Base-by-base conservation (phyloP, 164 flowering plant species). In the Sedum album region DNA sequence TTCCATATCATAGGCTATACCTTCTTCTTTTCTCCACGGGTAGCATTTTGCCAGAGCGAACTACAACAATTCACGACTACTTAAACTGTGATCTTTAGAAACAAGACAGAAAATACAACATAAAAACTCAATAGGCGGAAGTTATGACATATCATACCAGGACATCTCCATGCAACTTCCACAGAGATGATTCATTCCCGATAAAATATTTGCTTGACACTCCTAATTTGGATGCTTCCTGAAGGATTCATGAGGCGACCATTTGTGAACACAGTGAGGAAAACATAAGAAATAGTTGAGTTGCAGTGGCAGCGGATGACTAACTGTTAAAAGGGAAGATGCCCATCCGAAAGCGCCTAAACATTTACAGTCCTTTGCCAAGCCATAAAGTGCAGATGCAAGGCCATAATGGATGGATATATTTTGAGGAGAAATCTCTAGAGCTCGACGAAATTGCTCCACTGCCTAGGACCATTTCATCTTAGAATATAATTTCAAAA, bases 301-400 rank as follows among this genome's bases (percentile, higher is more conserved):
- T 21, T n/a, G 17, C 23, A 35, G 8, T 3, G 18, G 42, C 38
- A 15, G 14, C 23, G 42, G 35, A 26, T 21, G n/a, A 73, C 79
- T 48, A 67, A 93, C 97, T 90, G 88, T 86, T 71, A 94, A 79
- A 17, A 91, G 73, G 72, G 92, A 82, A 65, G 96, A 86, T 64
- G 84, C 97, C 97, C 99, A 94, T 68, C 74, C 71, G 79, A 80
- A 87, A 62, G 96, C 92, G 66, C 99, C 99, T 71, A 74, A 71
- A 70, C 72, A 79, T 49, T 79, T 77, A 64, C 90, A 87, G 77
- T 91, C 92, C 77, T 83, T 88, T 35, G 96, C 83, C 71, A 84
- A 76, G 65, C 91, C 85, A 77, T 90, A 86, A 63, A 94, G 80
- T 38, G 81, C 97, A 66, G 88, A 87, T 72, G 91, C 95, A 83